Conservation (phyloP, 768 basidiomycete genomes). For the Cyathus striatus region DNA sequence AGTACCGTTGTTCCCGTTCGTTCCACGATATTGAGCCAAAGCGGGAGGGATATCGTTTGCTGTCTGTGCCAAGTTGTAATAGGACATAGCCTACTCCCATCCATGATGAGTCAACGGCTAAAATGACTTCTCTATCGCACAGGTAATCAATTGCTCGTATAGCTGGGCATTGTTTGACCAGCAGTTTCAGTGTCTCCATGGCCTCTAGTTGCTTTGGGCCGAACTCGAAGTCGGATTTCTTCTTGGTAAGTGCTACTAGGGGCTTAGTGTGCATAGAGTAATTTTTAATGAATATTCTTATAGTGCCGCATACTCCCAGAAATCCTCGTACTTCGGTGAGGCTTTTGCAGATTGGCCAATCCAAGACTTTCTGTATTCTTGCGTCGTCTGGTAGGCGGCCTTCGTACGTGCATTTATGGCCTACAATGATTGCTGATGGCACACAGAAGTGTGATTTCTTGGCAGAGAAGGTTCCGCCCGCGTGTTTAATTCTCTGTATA, state of each 20-base stretch:
- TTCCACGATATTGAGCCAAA: constrained; percentile 29
- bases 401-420: constrained; percentile 18
- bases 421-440: constrained; percentile 11
- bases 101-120: constrained; percentile 24
- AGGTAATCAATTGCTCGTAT: constrained; percentile 19
- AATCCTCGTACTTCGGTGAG: constrained; percentile 18
- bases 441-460: constrained; percentile 22
- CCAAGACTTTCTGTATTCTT: constrained; percentile 10
- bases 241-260: constrained; percentile 11
- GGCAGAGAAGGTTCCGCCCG: constrained; percentile 26
- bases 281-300: constrained; percentile 17
- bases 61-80: constrained; percentile 11
- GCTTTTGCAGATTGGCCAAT: constrained; percentile 16
- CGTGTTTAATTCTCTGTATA: constrained; percentile 19
- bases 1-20: constrained; percentile 23
- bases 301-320: constrained; percentile 19
- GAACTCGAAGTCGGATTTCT: constrained; percentile 22
- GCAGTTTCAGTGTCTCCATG: constrained; percentile 17
- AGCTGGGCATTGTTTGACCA: constrained; percentile 15
- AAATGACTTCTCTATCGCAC: constrained; percentile 13
- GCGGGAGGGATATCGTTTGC: constrained; percentile 12
- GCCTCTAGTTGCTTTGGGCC: constrained; percentile 9
- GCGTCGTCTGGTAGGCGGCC: constrained; percentile 19
- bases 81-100: constrained; percentile 18
- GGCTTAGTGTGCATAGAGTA: constrained; percentile 14